Conservation (phyloP, 2,329 filamentous ascomycete genomes). For the Diaporthe sp. region DNA sequence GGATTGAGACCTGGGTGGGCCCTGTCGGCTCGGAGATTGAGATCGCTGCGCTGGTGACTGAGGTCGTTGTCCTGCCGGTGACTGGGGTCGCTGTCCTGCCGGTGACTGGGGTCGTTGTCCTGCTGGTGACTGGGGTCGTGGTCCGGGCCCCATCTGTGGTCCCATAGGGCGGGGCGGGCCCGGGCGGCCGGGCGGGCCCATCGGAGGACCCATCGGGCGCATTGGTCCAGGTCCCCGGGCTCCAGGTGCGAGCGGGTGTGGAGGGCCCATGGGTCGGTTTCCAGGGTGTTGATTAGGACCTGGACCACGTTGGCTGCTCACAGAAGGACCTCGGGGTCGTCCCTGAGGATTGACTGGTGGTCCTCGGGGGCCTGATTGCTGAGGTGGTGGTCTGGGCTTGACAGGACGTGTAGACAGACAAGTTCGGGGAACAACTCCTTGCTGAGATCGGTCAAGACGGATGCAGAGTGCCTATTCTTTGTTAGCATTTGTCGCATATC, state of each 20-base stretch:
- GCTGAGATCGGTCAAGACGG: slow-evolving; percentile 87
- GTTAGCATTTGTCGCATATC: neutral
- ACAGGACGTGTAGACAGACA: slow-evolving; percentile 93
- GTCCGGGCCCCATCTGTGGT: slow-evolving; percentile 49
- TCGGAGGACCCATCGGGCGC: slow-evolving; percentile 57
- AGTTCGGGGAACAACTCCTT: slow-evolving; percentile 93
- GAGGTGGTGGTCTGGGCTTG: slow-evolving; percentile 78
- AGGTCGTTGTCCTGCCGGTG: slow-evolving; percentile 57
- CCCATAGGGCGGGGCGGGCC: slow-evolving; percentile 43
- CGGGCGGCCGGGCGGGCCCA: slow-evolving; percentile 53
- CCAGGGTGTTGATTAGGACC: slow-evolving; percentile 50
- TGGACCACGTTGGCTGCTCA: slow-evolving; percentile 56
- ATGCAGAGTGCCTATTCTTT: slow-evolving; percentile 82
- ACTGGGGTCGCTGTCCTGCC: slow-evolving; percentile 55
- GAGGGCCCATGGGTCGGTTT: slow-evolving; percentile 56
- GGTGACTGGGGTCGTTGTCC: slow-evolving; percentile 52
- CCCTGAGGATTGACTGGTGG: slow-evolving; percentile 64
- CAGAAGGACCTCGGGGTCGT: slow-evolving; percentile 49
- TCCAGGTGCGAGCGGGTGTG: slow-evolving; percentile 50
- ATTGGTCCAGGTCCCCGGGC: slow-evolving; percentile 43
- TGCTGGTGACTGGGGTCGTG: slow-evolving; percentile 58
- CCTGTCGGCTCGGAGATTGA: slow-evolving; percentile 60
- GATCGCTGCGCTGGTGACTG: slow-evolving; percentile 55
- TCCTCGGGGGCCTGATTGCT: slow-evolving; percentile 61
- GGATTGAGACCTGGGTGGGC: slow-evolving; percentile 48